Evolutionary conservation across 345 rosid species (phyloP), one percentile per base, ranked within the genome.

Genomic region (Syzygium jambos): DNA sequence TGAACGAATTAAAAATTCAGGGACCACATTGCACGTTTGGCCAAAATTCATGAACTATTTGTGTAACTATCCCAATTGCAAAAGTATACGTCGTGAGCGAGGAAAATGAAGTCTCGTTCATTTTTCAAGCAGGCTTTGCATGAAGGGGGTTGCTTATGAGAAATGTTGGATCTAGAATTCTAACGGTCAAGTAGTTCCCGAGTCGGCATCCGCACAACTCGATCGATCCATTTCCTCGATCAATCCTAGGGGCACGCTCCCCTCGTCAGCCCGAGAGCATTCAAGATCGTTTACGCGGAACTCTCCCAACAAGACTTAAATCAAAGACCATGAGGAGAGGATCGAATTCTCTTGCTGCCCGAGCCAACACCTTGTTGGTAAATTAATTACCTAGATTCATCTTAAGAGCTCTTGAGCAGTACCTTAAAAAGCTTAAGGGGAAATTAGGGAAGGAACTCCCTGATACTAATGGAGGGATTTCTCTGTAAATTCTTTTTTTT

Each of bases 11-110:
- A 43, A 23, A 57, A 57, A 59, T 59, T 59, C 7, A 0, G 3
- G 11, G 3, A 11, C 0, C 16, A 5, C 7, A 59, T 11, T 59
- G 1, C 7, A 59, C 0, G 12, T 27, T 27, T 59, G 0, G 0
- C 5, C 29, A 59, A 59, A 27, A 59, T 59, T 59, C 1, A 0
- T 4, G 0, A 0, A 59, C 7, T 59, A 59, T 59, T 59, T 11
- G 27, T 59, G 29, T 59, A 59, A 25, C 27, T 59, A 0, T 27
- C 30, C 51, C 65, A 4, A 11, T 38, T 9, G 7, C 27, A 73
- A 73, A 73, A 73, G 7, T 5, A 0, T 34, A 19, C 5, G 3
- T 73, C 5, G 49, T 34, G 25, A 73, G 1, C 2, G 23, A 73
- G 80, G 22, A 19, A 34, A 73, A 34, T 73, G 46, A 73, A 73